Evolutionary conservation across 2,329 filamentous ascomycete genomes (phyloP).

Genomic region (Alternaria metachromatica): DNA sequence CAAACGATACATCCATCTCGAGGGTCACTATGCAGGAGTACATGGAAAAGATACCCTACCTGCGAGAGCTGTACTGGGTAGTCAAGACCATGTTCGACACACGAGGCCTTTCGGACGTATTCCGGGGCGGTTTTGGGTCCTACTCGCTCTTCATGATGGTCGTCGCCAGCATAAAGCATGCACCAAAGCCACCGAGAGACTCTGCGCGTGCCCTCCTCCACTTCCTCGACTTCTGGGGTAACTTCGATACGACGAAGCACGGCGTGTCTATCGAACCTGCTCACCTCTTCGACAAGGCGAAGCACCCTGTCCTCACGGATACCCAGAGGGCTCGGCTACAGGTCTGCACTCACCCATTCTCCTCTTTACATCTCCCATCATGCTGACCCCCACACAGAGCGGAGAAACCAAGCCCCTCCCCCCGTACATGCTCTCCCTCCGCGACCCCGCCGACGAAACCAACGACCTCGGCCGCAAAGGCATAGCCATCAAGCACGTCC

Average conservation of each 20-base stretch:
- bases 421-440: constrained; percentile 57
- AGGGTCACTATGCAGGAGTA: constrained; percentile 56
- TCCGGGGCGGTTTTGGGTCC: constrained; percentile 58
- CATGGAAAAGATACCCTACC: constrained; percentile 56
- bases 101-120: constrained; percentile 57
- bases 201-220: constrained; percentile 55
- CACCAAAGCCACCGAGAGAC: constrained; percentile 40
- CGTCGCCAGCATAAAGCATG: constrained; percentile 59
- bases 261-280: constrained; percentile 60
- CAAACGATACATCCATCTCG: constrained; percentile 50
- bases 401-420: constrained; percentile 24
- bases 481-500: constrained; percentile 58
- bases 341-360: constrained; percentile 20
- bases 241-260: constrained; percentile 53
- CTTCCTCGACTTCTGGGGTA: constrained; percentile 59
- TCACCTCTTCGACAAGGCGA: constrained; percentile 51
- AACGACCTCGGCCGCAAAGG: constrained; percentile 64
- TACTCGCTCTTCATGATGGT: constrained; percentile 65
- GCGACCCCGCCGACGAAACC: constrained; percentile 64
- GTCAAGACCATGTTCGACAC: constrained; percentile 60
- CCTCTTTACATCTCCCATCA: neutral
- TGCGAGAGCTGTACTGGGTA: constrained; percentile 58
- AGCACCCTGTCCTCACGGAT: constrained; percentile 26
- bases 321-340: constrained; percentile 19
- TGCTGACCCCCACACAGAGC: constrained; percentile 23